These are phyloP conservation scores for Erythrobasidium hasegawianum DNA, from an alignment of 1,284 basidiomycete species.

Conservation along the genomic window DNA sequence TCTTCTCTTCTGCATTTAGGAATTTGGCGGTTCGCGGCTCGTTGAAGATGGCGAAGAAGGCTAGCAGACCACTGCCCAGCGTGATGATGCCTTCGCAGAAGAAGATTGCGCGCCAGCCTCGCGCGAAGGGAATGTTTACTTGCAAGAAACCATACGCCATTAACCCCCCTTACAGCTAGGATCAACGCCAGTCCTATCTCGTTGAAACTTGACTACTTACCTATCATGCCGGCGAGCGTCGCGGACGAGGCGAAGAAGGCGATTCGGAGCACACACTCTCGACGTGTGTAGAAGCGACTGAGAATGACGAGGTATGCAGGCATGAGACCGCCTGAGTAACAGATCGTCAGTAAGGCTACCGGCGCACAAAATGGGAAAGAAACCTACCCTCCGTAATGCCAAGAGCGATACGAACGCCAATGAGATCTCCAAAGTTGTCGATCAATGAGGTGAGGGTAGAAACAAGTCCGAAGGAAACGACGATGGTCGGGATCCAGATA, in stretches of 20 bases:
- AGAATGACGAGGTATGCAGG: slow-evolving; percentile 47
- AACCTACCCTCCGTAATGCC: slow-evolving; percentile 50
- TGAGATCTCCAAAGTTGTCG: slow-evolving; percentile 45
- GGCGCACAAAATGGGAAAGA: too few species aligned
- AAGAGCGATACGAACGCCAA: slow-evolving; percentile 48
- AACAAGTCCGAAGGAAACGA: slow-evolving; percentile 38
- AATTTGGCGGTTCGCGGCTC: slow-evolving; percentile 47
- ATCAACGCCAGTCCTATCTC: too few species aligned
- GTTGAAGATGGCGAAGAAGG: slow-evolving; percentile 48
- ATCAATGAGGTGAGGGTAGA: slow-evolving; percentile 46
- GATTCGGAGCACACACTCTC: slow-evolving; percentile 48
- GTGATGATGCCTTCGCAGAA: slow-evolving; percentile 48
- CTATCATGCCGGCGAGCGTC: slow-evolving; percentile 39
- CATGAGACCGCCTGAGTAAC: slow-evolving; percentile 42
- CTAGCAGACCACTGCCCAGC: slow-evolving; percentile 45
- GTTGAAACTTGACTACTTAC: too few species aligned
- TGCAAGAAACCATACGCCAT: too few species aligned
- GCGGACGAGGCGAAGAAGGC: slow-evolving; percentile 45
- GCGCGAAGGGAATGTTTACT: slow-evolving; percentile 40
- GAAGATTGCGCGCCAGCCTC: slow-evolving; percentile 48
- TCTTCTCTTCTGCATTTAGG: slow-evolving; percentile 47
- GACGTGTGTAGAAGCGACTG: slow-evolving; percentile 46
- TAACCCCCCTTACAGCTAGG: too few species aligned
- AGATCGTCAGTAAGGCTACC: too few species aligned
- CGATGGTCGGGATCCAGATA: slow-evolving; percentile 32